Base-by-base conservation (phyloP, 805 yeast genomes). In the Hanseniaspora opuntiae region DNA sequence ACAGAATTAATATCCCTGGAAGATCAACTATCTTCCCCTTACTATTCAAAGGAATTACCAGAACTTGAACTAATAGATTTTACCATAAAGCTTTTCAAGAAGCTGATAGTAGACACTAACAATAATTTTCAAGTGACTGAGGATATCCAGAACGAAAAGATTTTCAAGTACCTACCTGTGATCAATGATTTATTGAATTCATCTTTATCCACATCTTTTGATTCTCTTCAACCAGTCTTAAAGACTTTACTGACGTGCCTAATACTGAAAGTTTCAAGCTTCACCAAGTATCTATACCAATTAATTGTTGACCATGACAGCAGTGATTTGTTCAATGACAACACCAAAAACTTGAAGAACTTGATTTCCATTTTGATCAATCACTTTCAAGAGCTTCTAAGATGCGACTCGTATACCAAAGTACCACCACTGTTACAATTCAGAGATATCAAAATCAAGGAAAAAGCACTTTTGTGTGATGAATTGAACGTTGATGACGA, bases 171-270 rank as follows among this genome's bases (percentile, higher is more conserved):
- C 12, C 37, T 51, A 19, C 54, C 54, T 36, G 40, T 51, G 7
- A 51, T 51, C 12, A 51, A 51, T 30, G 54, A 51, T 37, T 19
- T 51, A 32, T 30, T 51, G 24, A 51, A 51, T 39, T 24, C 48
- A 11, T 39, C 54, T 3, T 35, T 51, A 22, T 14, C 19, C 10
- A 44, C 37, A 4, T 32, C 39, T 3, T 51, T 51, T 16, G 25
- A 51, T 4, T 14, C 7, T 7, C 35, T 51, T 8, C 24, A 44
- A 25, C 48, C 54, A 28, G 20, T 37, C 10, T 36, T 51, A 37
- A 22, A 47, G 16, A 42, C 30, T 8, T 30, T 51, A 16, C 20
- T 51, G 16, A 44, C 40, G 6, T 44, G 45, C n/a, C 30, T 51
- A 11, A 51, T 11, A 10, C 16, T 36, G 8, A 51, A 44, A 28